Evolutionary conservation across 805 yeast species (phyloP), one percentile per base, ranked within the genome.

Genomic region (Torulaspora quercuum): DNA sequence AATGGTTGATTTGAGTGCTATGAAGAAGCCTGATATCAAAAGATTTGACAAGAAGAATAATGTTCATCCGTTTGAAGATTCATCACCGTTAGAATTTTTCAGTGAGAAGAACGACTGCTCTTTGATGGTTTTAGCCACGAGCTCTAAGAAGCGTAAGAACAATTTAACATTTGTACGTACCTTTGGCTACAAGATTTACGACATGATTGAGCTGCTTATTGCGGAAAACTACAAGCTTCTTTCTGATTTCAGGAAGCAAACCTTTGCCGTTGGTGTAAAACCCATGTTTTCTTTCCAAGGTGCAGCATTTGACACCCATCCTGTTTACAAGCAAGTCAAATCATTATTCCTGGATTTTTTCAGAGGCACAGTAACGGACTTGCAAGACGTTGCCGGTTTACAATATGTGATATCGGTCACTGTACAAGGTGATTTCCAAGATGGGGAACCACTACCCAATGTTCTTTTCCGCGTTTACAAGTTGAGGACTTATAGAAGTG

Each of bases 221-320:
- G 76, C 78, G 42, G 75, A 76, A 25, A 76, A 81, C 59, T 76
- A 61, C 57, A 86, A 87, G 60, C 68, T 89, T 25, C 70, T 92
- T 37, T 64, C 73, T 42, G 97, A 90, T 52, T 92, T 92, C 72
- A 79, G 75, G 50, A 80, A 82, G 50, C 59, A 70, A 38, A 87
- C 96, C 1, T 87, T 89, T 64, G 76, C 82, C 27, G 70, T 90
- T 24, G 98, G 98, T 18, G 69, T 90, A 59, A 89, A 87, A 61
- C 98, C 98, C 42, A 78, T 92, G 89, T 83, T 92, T 63, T 72
- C 82, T 3, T 92, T 92, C 70, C 87, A 87, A 59, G 97, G 98
- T 28, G 79, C 92, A 14, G 82, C 82, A 7, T 92, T 92, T 54
- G 97, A 92, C 49, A 70, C 80, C 8, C 87, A 90, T 57, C 95